Percentiles rank a stretch among this genome's conserved stretches.
Conservation (phyloP, 1,284 basidiomycete species). For the Farysia itapuensis region DNA sequence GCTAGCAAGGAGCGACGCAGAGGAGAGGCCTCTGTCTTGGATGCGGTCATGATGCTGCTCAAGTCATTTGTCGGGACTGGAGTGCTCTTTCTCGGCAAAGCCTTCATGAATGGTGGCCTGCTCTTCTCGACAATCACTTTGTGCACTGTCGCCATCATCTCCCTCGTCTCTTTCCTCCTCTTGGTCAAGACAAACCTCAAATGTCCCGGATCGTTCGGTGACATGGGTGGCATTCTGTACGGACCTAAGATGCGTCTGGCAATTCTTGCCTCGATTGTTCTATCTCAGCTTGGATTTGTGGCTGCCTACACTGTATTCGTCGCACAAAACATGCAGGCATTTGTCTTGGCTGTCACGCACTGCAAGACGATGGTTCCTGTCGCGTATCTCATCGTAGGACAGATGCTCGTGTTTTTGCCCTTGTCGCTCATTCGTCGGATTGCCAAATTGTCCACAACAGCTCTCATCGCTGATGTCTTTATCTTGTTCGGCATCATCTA, state of each 20-base stretch:
- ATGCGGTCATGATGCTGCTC: slow-evolving; percentile 60
- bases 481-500: slow-evolving; percentile 76
- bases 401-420: slow-evolving; percentile 74
- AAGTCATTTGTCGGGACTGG: slow-evolving; percentile 98
- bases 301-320: slow-evolving; percentile 94
- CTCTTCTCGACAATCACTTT: slow-evolving; percentile 83
- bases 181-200: slow-evolving; percentile 85
- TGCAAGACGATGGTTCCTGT: slow-evolving; percentile 74
- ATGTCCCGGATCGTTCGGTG: slow-evolving; percentile 90
- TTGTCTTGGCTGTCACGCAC: slow-evolving; percentile 80
- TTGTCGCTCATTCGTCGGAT: slow-evolving; percentile 53
- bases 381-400: slow-evolving; percentile 77
- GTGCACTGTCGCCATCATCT: slow-evolving; percentile 79
- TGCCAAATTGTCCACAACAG: slow-evolving; percentile 82
- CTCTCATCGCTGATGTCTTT: slow-evolving; percentile 90
- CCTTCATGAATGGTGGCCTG: slow-evolving; percentile 94
- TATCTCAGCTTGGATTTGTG: slow-evolving; percentile 87
- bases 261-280: slow-evolving; percentile 82
- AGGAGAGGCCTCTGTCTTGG: slow-evolving; percentile 52
- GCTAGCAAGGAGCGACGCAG: slow-evolving; percentile 40
- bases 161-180: slow-evolving; percentile 89
- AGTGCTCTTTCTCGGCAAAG: slow-evolving; percentile 92
- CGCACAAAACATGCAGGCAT: slow-evolving; percentile 80
- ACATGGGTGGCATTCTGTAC: slow-evolving; percentile 90
- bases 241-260: slow-evolving; percentile 87